phyloP scores from a whole-genome alignment of 495 filamentous ascomycete species.

The Chaetomium fimeti region DNA sequence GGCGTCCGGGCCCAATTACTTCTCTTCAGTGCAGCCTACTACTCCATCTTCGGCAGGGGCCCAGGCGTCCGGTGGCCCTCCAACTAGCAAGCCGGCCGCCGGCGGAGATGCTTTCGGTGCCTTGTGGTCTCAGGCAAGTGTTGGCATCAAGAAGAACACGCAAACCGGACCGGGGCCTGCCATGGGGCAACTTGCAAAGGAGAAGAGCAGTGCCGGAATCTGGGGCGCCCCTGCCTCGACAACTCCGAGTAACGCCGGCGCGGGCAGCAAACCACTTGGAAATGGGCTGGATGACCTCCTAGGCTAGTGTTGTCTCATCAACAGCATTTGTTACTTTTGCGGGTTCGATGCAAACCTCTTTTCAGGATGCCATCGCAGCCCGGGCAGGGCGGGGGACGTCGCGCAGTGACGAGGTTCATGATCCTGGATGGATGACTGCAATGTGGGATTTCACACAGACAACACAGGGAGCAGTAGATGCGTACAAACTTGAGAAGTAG shows the following conservation, averaged over 20 bases:
- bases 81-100: conserved; percentile 53
- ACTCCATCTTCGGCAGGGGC: conserved; percentile 28
- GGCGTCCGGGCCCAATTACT: conserved; percentile 85
- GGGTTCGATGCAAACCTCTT: not conserved
- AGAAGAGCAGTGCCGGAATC: conserved; percentile 89
- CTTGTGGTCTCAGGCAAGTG: conserved; percentile 76
- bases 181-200: conserved; percentile 89
- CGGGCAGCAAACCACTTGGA: conserved; percentile 30
- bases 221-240: conserved; percentile 60
- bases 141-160: conserved; percentile 72
- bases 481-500: too few species aligned
- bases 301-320: conserved; percentile 31
- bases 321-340: not conserved
- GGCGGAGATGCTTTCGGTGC: conserved; percentile 84
- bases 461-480: too few species aligned
- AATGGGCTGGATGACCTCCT: conserved; percentile 48
- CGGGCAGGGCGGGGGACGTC: too few species aligned
- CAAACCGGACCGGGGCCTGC: conserved; percentile 62
- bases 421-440: too few species aligned
- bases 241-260: conserved; percentile 9
- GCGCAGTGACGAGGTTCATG: too few species aligned
- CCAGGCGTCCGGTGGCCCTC: conserved; percentile 21
- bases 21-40: conserved; percentile 66
- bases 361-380: not conserved
- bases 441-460: too few species aligned